These are phyloP conservation scores for Psilocybe cyanescens DNA, from an alignment of 768 basidiomycete genomes.

Conservation along the genomic window DNA sequence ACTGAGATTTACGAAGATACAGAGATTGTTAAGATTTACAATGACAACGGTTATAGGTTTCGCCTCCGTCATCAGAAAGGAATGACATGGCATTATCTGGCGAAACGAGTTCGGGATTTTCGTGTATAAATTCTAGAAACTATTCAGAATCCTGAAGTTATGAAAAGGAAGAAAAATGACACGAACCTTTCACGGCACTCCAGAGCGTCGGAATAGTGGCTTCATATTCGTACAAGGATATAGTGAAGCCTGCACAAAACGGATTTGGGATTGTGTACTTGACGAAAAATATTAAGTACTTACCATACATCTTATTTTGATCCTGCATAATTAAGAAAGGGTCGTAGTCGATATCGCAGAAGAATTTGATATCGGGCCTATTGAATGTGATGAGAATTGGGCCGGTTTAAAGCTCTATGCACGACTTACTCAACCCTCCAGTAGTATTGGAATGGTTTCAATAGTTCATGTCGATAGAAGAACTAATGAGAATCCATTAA, in stretches of 20 bases:
- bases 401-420: too few relatives aligned
- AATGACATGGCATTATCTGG: slow-evolving; percentile 81
- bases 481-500: slow-evolving; percentile 47
- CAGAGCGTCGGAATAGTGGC: slow-evolving; percentile 89
- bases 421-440: slow-evolving; percentile 67
- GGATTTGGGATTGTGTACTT: neutral
- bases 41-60: slow-evolving; percentile 77
- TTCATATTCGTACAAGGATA: slow-evolving; percentile 82
- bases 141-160: neutral
- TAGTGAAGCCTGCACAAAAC: slow-evolving; percentile 64
- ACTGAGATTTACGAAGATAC: slow-evolving; percentile 5
- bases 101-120: slow-evolving; percentile 62
- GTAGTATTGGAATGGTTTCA: slow-evolving; percentile 84
- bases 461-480: slow-evolving; percentile 84
- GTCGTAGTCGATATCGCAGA: slow-evolving; percentile 86
- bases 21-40: slow-evolving; percentile 43
- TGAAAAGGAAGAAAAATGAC: neutral
- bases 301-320: slow-evolving; percentile 83
- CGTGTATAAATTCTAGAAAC: slow-evolving; percentile 69
- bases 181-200: slow-evolving; percentile 71
- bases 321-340: slow-evolving; percentile 91
- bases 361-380: slow-evolving; percentile 86
- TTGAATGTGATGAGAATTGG: neutral
- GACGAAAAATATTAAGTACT: slow-evolving; percentile 12
- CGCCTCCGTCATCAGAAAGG: slow-evolving; percentile 76